Percentiles rank a stretch among this genome's conserved stretches.
Evolutionary conservation across 805 yeast species (phyloP).

Genomic region (Candida silvatica): DNA sequence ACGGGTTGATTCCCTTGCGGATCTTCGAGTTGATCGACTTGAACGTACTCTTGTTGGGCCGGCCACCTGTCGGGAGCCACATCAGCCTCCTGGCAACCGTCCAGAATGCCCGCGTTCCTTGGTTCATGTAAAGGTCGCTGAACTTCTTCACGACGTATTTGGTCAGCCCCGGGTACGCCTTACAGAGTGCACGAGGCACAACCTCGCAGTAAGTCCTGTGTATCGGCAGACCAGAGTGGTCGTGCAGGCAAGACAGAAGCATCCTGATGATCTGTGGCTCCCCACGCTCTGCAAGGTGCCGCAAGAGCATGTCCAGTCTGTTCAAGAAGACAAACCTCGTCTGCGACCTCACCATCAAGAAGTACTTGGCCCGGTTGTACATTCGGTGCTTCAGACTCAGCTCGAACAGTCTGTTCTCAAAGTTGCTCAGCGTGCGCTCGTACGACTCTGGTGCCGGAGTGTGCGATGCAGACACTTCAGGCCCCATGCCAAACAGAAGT

Average conservation of each 20-base stretch:
- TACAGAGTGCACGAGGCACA: slow-evolving; percentile 14
- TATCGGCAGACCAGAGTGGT: slow-evolving; percentile 12
- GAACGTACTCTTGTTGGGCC: no score
- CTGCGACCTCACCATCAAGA: slow-evolving; percentile 5
- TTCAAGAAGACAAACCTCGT: slow-evolving; percentile 5
- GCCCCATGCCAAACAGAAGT: slow-evolving; percentile 3
- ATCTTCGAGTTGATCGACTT: slow-evolving; percentile 16
- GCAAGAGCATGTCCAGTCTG: slow-evolving; percentile 8
- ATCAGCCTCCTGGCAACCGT: slow-evolving; percentile 8
- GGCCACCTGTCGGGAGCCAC: no score
- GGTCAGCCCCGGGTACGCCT: slow-evolving; percentile 14
- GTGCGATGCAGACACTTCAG: slow-evolving; percentile 4
- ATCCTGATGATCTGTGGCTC: slow-evolving; percentile 14
- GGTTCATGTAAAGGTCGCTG: slow-evolving; percentile 1
- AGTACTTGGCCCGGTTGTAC: slow-evolving; percentile 6
- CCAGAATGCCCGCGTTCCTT: not conserved
- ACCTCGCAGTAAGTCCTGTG: slow-evolving; percentile 11
- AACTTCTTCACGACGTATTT: slow-evolving; percentile 12
- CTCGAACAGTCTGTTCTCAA: slow-evolving; percentile 9
- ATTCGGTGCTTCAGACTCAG: slow-evolving; percentile 13
- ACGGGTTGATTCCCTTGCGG: slow-evolving; percentile 18
- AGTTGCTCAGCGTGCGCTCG: slow-evolving; percentile 4
- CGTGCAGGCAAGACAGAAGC: slow-evolving; percentile 19
- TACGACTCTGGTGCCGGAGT: no score
- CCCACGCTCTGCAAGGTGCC: slow-evolving; percentile 9